Base-by-base conservation (phyloP, 108 stramenopile species). In the Cyclostephanos invisitatus region DNA sequence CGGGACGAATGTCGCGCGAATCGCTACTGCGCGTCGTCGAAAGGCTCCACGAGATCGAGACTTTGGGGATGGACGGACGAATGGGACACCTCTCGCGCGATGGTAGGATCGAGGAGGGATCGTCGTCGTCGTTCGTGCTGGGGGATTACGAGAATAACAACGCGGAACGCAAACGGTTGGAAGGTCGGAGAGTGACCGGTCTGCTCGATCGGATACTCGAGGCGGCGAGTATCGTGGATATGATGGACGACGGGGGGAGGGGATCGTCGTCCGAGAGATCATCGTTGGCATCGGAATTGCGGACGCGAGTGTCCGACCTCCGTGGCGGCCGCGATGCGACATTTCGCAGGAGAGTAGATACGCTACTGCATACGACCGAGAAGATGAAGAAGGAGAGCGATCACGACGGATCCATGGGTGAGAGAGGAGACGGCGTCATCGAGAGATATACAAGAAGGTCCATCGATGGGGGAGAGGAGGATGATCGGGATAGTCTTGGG, bases 21-120 rank as follows among this genome's bases (percentile, higher is more conserved):
- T 83, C 85, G 57, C 62, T 88, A 20, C 53, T 72, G 17, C 42
- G 61, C 32, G 77, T 87, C 20, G 73, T 87, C 18, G 85, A 91
- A 47, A 67, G 85, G 42, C 44, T 91, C 40, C 80, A 81, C 57
- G 80, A 88, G 35, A 64, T 81, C 29, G 78, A 75, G 47, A 77
- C 71, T 2, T 20, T 35, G 9, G 74, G 64, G 46, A 53, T 73
- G 48, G 58, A 74, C 2, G 73, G 73, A 17, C 68, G 56, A 10
- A 68, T 70, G 53, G 80, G 60, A 9, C 44, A 54, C 22, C 36
- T 80, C 7, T 70, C 68, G 1, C 69, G 56, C n/a, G n/a, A n/a
- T n/a, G n/a, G n/a, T 21, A 32, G 61, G 54, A 47, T 60, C 10
- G n/a, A 37, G 9, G 66, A 63, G 0, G 27, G n/a, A n/a, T n/a